A percentile compares a stretch with the other conserved stretches of the same genome.
phyloP scores from a whole-genome alignment of 768 basidiomycete species.

The Paxillus ammoniavirescens region DNA sequence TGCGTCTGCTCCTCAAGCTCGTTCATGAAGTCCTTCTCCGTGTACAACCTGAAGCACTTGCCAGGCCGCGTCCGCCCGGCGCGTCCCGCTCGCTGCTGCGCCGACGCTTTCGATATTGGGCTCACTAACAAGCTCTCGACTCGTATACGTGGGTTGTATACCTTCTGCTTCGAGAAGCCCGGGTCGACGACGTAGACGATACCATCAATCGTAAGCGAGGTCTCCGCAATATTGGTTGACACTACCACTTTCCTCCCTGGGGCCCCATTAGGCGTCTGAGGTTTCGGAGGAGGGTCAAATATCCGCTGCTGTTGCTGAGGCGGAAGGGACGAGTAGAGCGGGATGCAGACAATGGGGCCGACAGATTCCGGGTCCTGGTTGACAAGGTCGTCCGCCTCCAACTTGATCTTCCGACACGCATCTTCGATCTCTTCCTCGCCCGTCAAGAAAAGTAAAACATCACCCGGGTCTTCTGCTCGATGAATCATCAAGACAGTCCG shows the following conservation, averaged over 20 bases:
- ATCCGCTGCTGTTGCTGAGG: constrained; percentile 95
- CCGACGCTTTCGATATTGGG: constrained; percentile 95
- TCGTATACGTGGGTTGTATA: constrained; percentile 96
- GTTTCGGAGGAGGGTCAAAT: constrained; percentile 82
- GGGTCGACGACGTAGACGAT: constrained; percentile 99
- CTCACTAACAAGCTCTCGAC: constrained; percentile 92
- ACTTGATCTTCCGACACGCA: constrained; percentile 88
- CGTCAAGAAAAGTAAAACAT: constrained; percentile 92
- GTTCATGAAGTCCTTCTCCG: constrained; percentile 94
- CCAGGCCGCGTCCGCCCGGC: constrained; percentile 95
- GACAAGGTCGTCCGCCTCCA: constrained; percentile 82
- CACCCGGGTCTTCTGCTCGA: constrained; percentile 90
- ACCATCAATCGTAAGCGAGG: constrained; percentile 95
- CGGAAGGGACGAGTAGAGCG: constrained; percentile 92
- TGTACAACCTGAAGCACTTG: constrained; percentile 96
- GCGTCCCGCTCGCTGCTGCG: constrained; percentile 94
- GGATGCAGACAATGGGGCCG: constrained; percentile 87
- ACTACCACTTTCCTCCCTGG: constrained; percentile 93
- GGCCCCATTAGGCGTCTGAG: constrained; percentile 62
- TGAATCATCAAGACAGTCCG: constrained; percentile 97
- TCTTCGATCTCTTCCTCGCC: constrained; percentile 99
- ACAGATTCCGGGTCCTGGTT: constrained; percentile 70
- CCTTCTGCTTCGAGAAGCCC: constrained; percentile 96
- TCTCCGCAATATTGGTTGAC: constrained; percentile 97
- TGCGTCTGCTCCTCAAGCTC: constrained; percentile 97